phyloP scores from a whole-genome alignment of 208 protist genomes.

The Leishmania amazonensis region DNA sequence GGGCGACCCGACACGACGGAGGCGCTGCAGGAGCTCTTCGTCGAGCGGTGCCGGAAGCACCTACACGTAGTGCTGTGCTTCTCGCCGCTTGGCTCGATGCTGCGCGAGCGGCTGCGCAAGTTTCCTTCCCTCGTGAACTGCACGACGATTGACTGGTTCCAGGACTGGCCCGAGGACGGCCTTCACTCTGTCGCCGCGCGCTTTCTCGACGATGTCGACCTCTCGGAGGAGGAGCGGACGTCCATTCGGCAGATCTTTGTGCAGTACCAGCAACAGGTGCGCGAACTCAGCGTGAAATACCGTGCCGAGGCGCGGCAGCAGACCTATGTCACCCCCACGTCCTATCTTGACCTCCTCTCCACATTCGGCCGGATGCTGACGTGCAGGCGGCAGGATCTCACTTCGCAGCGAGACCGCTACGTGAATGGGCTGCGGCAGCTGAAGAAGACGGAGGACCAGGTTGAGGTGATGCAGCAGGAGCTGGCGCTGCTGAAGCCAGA shows the following conservation, averaged over 20 bases:
- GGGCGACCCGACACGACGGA: constrained; percentile 88
- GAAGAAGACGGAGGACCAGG: constrained; percentile 94
- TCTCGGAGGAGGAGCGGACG: constrained; percentile 65
- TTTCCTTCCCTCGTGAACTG: constrained; percentile 98
- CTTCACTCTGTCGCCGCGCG: constrained; percentile 90
- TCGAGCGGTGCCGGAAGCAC: constrained; percentile 93
- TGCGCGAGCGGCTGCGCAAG: constrained; percentile 95
- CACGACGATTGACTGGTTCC: constrained; percentile 99
- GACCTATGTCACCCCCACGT: constrained; percentile 96
- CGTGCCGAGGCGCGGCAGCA: constrained; percentile 88
- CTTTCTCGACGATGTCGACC: constrained; percentile 86
- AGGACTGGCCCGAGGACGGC: constrained; percentile 96
- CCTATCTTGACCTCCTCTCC: constrained; percentile 95
- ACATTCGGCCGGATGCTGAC: constrained; percentile 91
- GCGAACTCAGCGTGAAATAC: constrained; percentile 82
- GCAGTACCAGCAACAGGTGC: constrained; percentile 90
- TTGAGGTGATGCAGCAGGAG: constrained; percentile 95
- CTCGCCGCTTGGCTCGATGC: constrained; percentile 95
- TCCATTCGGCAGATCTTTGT: constrained; percentile 92
- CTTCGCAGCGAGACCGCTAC: constrained; percentile 86
- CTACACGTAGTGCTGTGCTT: constrained; percentile 97
- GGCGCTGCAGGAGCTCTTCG: constrained; percentile 88
- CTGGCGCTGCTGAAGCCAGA: constrained; percentile 91
- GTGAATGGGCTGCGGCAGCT: constrained; percentile 88
- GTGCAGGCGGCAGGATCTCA: constrained; percentile 87